phyloP scores from a whole-genome alignment of 805 yeast genomes.

The Nakazawaea pomicola region DNA sequence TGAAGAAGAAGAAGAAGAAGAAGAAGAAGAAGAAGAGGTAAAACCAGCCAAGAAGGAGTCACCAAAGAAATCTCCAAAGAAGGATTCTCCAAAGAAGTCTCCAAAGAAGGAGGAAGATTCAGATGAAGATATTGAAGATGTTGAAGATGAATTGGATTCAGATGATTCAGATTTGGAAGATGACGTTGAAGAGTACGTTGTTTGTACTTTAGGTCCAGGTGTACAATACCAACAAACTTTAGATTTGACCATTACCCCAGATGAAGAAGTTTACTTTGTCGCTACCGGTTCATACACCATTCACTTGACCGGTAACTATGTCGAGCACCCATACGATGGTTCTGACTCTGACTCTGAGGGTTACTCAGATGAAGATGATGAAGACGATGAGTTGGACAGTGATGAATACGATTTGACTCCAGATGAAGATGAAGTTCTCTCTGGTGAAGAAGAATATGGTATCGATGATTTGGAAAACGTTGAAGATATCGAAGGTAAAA shows the following conservation, averaged over 20 bases:
- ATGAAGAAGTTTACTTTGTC: conserved; percentile 90
- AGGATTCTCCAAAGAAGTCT: conserved; percentile 25
- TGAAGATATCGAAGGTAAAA: conserved; percentile 66
- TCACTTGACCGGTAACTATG: conserved; percentile 90
- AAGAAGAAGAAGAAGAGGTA: conserved; percentile 27
- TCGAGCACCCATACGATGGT: conserved; percentile 89
- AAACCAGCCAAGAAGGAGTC: conserved; percentile 25
- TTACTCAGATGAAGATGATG: conserved; percentile 45
- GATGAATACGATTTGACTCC: conserved; percentile 68
- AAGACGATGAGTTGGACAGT: conserved; percentile 42
- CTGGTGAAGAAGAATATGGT: conserved; percentile 45
- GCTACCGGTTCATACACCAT: conserved; percentile 95
- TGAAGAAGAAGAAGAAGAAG: conserved; percentile 25
- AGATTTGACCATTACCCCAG: conserved; percentile 86
- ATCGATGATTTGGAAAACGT: conserved; percentile 63
- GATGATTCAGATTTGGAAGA: conserved; percentile 47
- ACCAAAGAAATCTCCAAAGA: conserved; percentile 29
- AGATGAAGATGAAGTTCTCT: conserved; percentile 63
- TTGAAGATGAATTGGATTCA: conserved; percentile 51
- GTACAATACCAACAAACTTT: conserved; percentile 82
- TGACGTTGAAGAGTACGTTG: conserved; percentile 76
- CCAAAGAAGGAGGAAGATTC: conserved; percentile 29
- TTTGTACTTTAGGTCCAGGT: conserved; percentile 88
- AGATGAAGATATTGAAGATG: conserved; percentile 46
- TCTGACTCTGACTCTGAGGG: too few relatives aligned